Conservation (phyloP, 495 filamentous ascomycete genomes). For the Aspergillus incahuasiensis region DNA sequence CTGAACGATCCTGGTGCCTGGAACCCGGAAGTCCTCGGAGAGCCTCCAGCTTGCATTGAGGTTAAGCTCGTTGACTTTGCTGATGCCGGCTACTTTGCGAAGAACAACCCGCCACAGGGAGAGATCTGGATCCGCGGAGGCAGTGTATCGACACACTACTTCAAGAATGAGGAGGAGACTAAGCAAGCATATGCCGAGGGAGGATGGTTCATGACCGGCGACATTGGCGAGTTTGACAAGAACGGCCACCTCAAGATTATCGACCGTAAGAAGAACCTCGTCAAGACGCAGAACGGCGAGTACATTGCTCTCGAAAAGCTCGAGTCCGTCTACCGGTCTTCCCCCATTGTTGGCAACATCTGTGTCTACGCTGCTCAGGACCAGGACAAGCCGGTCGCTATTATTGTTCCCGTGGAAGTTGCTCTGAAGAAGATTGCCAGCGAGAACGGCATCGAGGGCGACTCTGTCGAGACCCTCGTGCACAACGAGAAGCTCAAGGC, state of each 20-base stretch:
- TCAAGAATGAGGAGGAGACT: constrained; percentile 79
- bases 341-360: constrained; percentile 84
- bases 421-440: constrained; percentile 79
- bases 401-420: constrained; percentile 86
- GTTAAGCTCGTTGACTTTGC: constrained; percentile 93
- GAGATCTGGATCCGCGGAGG: constrained; percentile 90
- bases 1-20: constrained; percentile 87
- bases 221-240: constrained; percentile 85
- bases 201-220: constrained; percentile 95
- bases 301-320: constrained; percentile 99
- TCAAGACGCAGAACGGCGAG: constrained; percentile 94
- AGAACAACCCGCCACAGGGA: constrained; percentile 87
- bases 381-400: constrained; percentile 83
- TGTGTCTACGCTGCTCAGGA: constrained; percentile 83
- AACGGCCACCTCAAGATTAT: constrained; percentile 83
- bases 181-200: constrained; percentile 66
- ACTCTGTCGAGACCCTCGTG: constrained; percentile 69
- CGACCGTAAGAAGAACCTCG: constrained; percentile 96
- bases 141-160: constrained; percentile 69
- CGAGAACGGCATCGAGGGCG: constrained; percentile 65
- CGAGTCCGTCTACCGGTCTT: constrained; percentile 87
- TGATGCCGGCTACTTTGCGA: constrained; percentile 85
- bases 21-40: constrained; percentile 77
- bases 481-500: constrained; percentile 77
- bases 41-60: constrained; percentile 77